A percentile compares a stretch with the other conserved stretches of the same genome.
phyloP scores from a whole-genome alignment of 768 basidiomycete species.

The Myochromella boudieri region DNA sequence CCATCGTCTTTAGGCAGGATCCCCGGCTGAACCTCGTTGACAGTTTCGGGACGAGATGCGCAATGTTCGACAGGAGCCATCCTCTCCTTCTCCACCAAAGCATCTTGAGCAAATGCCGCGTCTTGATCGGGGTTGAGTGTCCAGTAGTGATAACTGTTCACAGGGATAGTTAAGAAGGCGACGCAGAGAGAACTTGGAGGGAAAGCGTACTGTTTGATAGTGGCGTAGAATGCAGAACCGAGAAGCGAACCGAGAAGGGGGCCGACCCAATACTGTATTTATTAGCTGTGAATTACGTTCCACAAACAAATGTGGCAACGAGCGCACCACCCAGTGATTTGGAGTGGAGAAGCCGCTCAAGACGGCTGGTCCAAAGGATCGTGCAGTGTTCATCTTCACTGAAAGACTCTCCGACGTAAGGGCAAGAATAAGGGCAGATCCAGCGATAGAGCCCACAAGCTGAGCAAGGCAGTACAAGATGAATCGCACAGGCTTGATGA shows the following conservation, averaged over 20 bases:
- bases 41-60: not conserved
- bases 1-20: not conserved
- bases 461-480: conserved; percentile 63
- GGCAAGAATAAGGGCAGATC: conserved; percentile 51
- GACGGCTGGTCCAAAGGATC: conserved; percentile 69
- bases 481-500: conserved; percentile 54
- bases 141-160: conserved; percentile 48
- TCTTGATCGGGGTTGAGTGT: conserved; percentile 48
- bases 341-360: conserved; percentile 55
- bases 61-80: not conserved
- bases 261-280: conserved; percentile 74
- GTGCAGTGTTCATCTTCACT: conserved; percentile 73
- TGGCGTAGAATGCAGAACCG: conserved; percentile 53
- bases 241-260: conserved; percentile 67
- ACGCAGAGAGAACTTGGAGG: too few species aligned
- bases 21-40: not conserved
- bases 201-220: conserved; percentile 46
- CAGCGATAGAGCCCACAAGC: conserved; percentile 57
- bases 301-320: not conserved
- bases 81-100: conserved; percentile 28
- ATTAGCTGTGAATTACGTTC: conserved; percentile 3
- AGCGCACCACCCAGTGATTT: conserved; percentile 63
- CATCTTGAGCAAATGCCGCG: conserved; percentile 37
- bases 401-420: conserved; percentile 54
- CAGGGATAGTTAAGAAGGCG: conserved; percentile 4